Base-by-base conservation (phyloP, 768 basidiomycete species). In the Psilocybe azurescens region DNA sequence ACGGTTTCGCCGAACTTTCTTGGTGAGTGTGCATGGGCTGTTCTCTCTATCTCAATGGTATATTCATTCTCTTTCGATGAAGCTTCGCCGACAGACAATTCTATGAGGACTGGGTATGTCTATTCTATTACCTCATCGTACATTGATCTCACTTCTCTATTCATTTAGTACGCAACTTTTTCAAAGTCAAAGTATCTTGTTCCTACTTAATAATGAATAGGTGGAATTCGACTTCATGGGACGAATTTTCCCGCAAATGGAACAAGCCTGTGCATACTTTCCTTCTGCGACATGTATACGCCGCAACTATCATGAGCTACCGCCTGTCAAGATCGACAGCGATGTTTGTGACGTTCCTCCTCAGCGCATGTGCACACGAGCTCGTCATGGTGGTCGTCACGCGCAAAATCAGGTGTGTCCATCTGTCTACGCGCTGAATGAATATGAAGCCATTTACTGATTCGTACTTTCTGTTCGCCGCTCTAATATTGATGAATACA, bases 201-300 rank as follows among this genome's bases (percentile, higher is more conserved):
- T 24, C 24, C 24, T 24, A 24, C 24, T 24, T 24, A 24, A 16
- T 14, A 38, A 36, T 18, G 2, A 49, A 58, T 65, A 79, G 87
- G 92, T 98, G 97, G 97, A 99, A 99, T 75, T 94, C 94, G 5
- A 94, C 91, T 0, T 93, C 94, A 2, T 95, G 92, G 93, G 97
- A 98, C 67, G 94, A 98, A 74, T 98, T 97, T 74, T 93, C 96
- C 3, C 89, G 97, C 48, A 96, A 97, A 78, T 99, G 97, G 97
- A 99, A 99, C 78, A 95, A 93, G 66, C 97, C 97, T 10, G 97
- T 98, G 33, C 90, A 99, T 67, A 83, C 84, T n/a, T 94, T 94
- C 84, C 86, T 99, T 41, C 83, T 99, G 16, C 88, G 94, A 10
- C 97, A 99, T 72, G 95, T 99, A 33, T 99, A 99, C 68, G 90